phyloP scores from a whole-genome alignment of 768 basidiomycete species.

The Rhizopogon rudus region DNA sequence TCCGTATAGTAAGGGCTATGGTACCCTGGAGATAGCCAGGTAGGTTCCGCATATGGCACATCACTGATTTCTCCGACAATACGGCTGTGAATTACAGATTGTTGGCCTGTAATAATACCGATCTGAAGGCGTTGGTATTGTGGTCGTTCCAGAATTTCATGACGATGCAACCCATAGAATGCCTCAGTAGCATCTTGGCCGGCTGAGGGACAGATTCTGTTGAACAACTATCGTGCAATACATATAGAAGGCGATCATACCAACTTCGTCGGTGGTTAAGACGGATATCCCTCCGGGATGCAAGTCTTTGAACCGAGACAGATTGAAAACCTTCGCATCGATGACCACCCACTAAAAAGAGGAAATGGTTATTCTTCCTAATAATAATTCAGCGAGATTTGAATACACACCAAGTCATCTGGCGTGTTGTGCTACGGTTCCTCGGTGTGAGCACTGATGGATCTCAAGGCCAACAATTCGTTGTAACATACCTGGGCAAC shows the following conservation, averaged over 20 bases:
- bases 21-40: conserved; percentile 71
- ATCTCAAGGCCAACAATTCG: not conserved
- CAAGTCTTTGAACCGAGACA: conserved; percentile 72
- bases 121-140: conserved; percentile 72
- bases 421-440: conserved; percentile 60
- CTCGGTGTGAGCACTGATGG: not conserved
- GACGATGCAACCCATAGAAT: conserved; percentile 86
- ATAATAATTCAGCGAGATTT: not conserved
- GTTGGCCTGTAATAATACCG: conserved; percentile 65
- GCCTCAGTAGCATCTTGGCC: conserved; percentile 84
- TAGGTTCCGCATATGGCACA: conserved; percentile 88
- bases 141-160: conserved; percentile 74
- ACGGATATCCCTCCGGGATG: conserved; percentile 84
- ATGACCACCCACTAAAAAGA: conserved; percentile 69
- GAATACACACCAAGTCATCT: conserved; percentile 60
- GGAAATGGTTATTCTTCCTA: not conserved
- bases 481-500: conserved; percentile 42
- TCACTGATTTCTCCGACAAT: conserved; percentile 55
- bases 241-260: conserved; percentile 33
- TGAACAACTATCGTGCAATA: not conserved
- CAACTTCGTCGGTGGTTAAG: conserved; percentile 73
- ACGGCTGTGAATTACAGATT: conserved; percentile 44
- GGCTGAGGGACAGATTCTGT: conserved; percentile 34
- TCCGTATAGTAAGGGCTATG: conserved; percentile 69
- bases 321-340: conserved; percentile 79